These are phyloP conservation scores for Moesziomyces globuligerus DNA, from an alignment of 1,284 basidiomycete species.

Conservation along the genomic window DNA sequence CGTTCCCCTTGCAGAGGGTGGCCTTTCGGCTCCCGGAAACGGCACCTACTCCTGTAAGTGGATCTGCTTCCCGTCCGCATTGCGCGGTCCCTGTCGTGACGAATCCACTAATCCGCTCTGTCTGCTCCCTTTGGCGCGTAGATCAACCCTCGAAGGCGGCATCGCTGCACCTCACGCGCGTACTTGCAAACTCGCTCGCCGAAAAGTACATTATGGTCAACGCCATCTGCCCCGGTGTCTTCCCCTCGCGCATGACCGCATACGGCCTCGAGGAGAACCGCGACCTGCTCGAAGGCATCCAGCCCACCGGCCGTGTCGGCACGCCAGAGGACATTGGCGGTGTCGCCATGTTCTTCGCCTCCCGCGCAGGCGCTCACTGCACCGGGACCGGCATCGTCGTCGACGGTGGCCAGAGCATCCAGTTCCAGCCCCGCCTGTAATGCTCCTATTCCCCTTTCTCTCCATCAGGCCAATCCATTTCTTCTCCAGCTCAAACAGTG, in stretches of 20 bases:
- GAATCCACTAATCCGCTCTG: constrained; percentile 5
- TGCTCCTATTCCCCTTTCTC: background rate
- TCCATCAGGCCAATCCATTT: too few relatives aligned
- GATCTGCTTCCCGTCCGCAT: background rate
- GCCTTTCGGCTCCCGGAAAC: constrained; percentile 72
- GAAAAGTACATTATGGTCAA: constrained; percentile 74
- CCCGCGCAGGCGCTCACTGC: constrained; percentile 77
- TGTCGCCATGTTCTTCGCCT: constrained; percentile 77
- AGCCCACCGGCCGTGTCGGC: constrained; percentile 72
- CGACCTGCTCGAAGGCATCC: constrained; percentile 58
- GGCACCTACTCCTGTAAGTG: constrained; percentile 84
- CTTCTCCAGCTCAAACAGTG: too few relatives aligned
- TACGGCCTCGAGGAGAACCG: constrained; percentile 74
- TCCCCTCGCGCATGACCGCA: constrained; percentile 87
- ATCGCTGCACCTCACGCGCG: constrained; percentile 82
- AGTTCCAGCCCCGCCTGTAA: constrained; percentile 55
- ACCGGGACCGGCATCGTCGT: constrained; percentile 76
- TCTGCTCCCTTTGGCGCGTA: background rate
- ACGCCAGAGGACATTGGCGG: constrained; percentile 79
- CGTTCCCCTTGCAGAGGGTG: constrained; percentile 71
- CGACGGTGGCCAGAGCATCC: constrained; percentile 74
- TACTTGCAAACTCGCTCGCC: constrained; percentile 77
- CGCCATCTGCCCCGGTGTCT: constrained; percentile 81
- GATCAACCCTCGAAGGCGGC: constrained; percentile 75
- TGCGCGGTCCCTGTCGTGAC: background rate